These are phyloP conservation scores for Neonectria punicea DNA, from an alignment of 2,329 filamentous ascomycete species.

Conservation along the genomic window DNA sequence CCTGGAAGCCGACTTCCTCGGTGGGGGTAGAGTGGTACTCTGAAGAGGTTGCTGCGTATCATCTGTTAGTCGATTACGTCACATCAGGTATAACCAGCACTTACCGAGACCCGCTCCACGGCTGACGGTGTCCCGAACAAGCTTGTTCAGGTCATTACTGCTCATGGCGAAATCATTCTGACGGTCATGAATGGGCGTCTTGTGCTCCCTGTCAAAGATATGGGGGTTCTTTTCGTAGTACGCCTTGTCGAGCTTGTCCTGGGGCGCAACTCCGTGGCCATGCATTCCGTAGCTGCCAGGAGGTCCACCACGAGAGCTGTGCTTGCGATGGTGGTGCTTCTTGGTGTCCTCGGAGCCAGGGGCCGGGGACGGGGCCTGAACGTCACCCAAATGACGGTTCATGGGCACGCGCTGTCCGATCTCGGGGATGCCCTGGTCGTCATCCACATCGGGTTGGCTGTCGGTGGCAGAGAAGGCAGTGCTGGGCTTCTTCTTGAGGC, in stretches of 20 bases:
- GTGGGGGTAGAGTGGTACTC: constrained; percentile 80
- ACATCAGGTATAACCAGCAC: constrained; percentile 29
- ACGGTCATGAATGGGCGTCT: constrained; percentile 64
- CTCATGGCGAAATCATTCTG: constrained; percentile 83
- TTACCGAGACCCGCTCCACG: constrained; percentile 64
- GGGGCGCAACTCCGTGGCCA: constrained; percentile 80
- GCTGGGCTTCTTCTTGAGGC: constrained; percentile 72
- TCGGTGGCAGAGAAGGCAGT: constrained; percentile 66
- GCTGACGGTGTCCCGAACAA: constrained; percentile 78
- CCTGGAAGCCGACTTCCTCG: constrained; percentile 90
- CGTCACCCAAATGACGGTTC: constrained; percentile 91
- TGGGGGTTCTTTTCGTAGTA: constrained; percentile 96
- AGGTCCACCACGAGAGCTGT: constrained; percentile 76
- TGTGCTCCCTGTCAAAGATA: constrained; percentile 77
- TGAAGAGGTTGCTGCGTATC: constrained; percentile 68
- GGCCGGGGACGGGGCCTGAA: constrained; percentile 90
- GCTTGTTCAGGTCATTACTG: constrained; percentile 88
- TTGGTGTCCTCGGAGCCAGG: constrained; percentile 59
- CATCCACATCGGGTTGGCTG: constrained; percentile 64
- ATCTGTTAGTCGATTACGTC: constrained; percentile 27
- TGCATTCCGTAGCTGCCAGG: constrained; percentile 94
- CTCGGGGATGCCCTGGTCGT: constrained; percentile 90
- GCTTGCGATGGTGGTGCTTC: constrained; percentile 74
- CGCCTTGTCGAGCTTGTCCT: constrained; percentile 87
- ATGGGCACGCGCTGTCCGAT: constrained; percentile 94